A percentile compares a stretch with the other conserved stretches of the same genome.
Evolutionary conservation across 148 eudicot species (phyloP).

Genomic region (Heliamphora exappendiculata): DNA sequence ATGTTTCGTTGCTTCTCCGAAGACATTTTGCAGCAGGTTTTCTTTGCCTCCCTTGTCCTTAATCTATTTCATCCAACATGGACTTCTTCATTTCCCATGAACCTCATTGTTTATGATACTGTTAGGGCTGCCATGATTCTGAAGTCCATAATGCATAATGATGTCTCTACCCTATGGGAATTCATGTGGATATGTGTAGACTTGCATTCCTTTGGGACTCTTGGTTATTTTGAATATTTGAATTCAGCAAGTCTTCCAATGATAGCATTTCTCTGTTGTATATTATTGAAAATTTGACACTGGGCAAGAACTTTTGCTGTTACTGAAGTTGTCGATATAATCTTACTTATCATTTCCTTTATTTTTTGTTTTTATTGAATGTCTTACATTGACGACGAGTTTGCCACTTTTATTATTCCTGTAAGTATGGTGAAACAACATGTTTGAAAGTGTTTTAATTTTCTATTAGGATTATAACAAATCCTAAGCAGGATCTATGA

Average conservation of each 20-base stretch:
- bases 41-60: conserved; percentile 5
- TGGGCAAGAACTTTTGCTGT: neutral
- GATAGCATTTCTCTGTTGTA: neutral
- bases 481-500: too few relatives aligned
- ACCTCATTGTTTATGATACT: neutral
- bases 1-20: neutral
- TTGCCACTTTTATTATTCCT: neutral
- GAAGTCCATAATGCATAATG: neutral
- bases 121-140: neutral
- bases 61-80: conserved; percentile 6
- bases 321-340: neutral
- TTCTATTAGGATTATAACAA: too few relatives aligned
- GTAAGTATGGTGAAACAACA: neutral
- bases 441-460: too few relatives aligned
- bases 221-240: neutral
- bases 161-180: neutral
- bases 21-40: neutral
- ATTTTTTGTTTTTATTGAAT: neutral
- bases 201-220: neutral
- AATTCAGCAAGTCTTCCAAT: neutral
- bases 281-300: neutral
- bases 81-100: conserved; percentile 1
- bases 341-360: too few relatives aligned
- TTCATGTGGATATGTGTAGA: neutral
- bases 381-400: neutral